These are phyloP conservation scores for Phytopythium delawarense DNA, from an alignment of 352 stramenopile genomes.

Conservation along the genomic window DNA sequence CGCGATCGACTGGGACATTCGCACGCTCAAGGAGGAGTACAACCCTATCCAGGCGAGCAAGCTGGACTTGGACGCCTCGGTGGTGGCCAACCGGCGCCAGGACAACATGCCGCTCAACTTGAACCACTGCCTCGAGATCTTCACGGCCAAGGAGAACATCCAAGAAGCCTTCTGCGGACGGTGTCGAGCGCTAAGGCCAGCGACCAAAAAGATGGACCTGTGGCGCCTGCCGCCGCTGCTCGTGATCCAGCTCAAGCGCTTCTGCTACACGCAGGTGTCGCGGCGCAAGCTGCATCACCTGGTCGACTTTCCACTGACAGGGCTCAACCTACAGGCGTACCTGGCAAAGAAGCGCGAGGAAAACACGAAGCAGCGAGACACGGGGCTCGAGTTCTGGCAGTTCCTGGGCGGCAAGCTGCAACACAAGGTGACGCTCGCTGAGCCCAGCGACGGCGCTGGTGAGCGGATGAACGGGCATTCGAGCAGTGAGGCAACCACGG, in stretches of 20 bases:
- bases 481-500: background rate
- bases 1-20: slow-evolving; percentile 89
- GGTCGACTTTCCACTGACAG: slow-evolving; percentile 94
- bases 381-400: slow-evolving; percentile 26
- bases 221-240: slow-evolving; percentile 96
- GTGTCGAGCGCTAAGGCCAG: slow-evolving; percentile 88
- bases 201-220: slow-evolving; percentile 96
- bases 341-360: slow-evolving; percentile 56
- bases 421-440: slow-evolving; percentile 16
- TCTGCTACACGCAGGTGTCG: slow-evolving; percentile 94
- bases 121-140: slow-evolving; percentile 82
- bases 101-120: slow-evolving; percentile 83
- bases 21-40: slow-evolving; percentile 83
- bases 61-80: slow-evolving; percentile 60
- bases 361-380: slow-evolving; percentile 11
- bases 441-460: slow-evolving; percentile 3
- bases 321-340: slow-evolving; percentile 86
- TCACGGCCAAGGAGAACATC: slow-evolving; percentile 78
- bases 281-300: slow-evolving; percentile 95
- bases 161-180: slow-evolving; percentile 76
- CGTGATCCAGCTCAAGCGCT: slow-evolving; percentile 99
- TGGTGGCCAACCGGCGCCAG: slow-evolving; percentile 56
- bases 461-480: background rate
- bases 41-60: slow-evolving; percentile 83
- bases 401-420: slow-evolving; percentile 72